A percentile compares a stretch with the other conserved stretches of the same genome.
Conservation (phyloP, 306 rosid species). For the Begonia masoniana region DNA sequence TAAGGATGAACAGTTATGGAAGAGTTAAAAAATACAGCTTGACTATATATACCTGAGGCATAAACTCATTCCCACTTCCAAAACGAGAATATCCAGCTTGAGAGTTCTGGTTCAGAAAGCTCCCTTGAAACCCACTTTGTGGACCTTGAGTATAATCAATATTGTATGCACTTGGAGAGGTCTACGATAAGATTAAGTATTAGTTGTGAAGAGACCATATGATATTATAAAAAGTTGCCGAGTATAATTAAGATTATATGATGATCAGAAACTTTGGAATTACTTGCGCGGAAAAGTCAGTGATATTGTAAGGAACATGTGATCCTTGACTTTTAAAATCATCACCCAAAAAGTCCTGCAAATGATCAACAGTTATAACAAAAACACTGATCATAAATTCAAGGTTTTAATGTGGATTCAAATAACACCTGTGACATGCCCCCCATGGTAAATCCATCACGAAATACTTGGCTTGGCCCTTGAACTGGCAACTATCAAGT, state of each 20-base stretch:
- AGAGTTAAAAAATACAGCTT: not conserved
- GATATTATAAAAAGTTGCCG: not conserved
- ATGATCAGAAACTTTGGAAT: not conserved
- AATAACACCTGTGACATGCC: constrained; percentile 84
- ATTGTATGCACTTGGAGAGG: constrained; percentile 94
- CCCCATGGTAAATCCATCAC: constrained; percentile 83
- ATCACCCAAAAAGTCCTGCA: constrained; percentile 94
- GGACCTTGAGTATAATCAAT: constrained; percentile 95
- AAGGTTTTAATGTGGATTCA: no score
- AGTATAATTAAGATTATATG: not conserved
- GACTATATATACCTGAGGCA: constrained; percentile 71
- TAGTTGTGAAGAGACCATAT: not conserved
- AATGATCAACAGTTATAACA: constrained; percentile 2
- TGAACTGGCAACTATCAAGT: constrained; percentile 63
- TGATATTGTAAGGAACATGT: constrained; percentile 88
- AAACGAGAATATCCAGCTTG: constrained; percentile 96
- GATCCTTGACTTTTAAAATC: constrained; percentile 99
- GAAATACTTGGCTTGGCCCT: constrained; percentile 70
- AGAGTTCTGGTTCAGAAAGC: constrained; percentile 78
- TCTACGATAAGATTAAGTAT: constrained; percentile 23
- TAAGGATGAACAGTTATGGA: not conserved
- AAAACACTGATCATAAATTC: not conserved
- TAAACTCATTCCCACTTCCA: constrained; percentile 87
- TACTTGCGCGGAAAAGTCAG: constrained; percentile 95
- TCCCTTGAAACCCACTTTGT: constrained; percentile 93